A percentile compares a stretch with the other conserved stretches of the same genome.
phyloP scores from a whole-genome alignment of 2,329 filamentous ascomycete genomes.

The Arthroderma uncinatum region DNA sequence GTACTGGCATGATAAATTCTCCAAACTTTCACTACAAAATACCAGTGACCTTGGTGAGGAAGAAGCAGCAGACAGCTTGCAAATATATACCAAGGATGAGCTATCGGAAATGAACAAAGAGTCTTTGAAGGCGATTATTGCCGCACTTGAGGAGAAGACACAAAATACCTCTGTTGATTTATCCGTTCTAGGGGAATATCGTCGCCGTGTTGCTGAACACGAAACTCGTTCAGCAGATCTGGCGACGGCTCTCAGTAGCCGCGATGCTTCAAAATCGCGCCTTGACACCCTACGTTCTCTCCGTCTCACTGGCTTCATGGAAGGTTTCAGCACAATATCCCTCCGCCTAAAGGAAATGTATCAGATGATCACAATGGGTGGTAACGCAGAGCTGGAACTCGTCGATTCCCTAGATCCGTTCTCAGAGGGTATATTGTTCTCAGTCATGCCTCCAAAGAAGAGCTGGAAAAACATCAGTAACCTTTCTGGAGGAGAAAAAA shows the following conservation, averaged over 20 bases:
- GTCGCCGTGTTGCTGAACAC: constrained; percentile 73
- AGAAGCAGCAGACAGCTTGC: constrained; percentile 46
- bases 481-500: constrained; percentile 93
- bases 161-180: constrained; percentile 82
- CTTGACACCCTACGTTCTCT: constrained; percentile 85
- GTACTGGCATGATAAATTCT: constrained; percentile 84
- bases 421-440: constrained; percentile 91
- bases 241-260: constrained; percentile 60
- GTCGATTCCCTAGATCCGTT: constrained; percentile 95
- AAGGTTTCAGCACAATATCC: constrained; percentile 89
- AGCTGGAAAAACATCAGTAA: constrained; percentile 99
- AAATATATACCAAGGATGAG: constrained; percentile 64
- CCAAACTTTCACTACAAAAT: constrained; percentile 73
- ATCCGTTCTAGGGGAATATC: constrained; percentile 77
- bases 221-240: constrained; percentile 73
- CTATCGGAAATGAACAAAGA: constrained; percentile 53
- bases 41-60: constrained; percentile 58
- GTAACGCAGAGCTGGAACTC: constrained; percentile 92
- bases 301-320: constrained; percentile 94
- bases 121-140: constrained; percentile 53
- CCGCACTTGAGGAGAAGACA: constrained; percentile 59
- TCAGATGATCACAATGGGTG: constrained; percentile 99
- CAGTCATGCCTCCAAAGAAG: constrained; percentile 99
- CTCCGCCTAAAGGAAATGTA: constrained; percentile 98
- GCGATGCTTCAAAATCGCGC: constrained; percentile 80